Conservation (phyloP, 2,329 filamentous ascomycete genomes). For the Fusarium sp. region DNA sequence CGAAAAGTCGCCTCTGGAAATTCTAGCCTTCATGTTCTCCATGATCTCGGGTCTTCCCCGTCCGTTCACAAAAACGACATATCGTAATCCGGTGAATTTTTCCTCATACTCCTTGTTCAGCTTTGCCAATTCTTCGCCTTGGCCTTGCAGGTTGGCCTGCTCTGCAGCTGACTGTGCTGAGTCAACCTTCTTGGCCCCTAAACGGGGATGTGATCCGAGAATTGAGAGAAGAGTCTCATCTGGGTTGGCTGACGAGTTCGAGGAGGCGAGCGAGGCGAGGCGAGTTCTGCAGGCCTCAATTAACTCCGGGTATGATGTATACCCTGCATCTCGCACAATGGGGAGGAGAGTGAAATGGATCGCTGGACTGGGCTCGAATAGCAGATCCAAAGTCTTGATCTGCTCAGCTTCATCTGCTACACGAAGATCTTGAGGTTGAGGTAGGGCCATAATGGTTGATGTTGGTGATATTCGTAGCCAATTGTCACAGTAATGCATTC, state of each 20-base stretch:
- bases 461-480: not conserved
- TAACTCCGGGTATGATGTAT: slow-evolving; percentile 73
- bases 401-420: slow-evolving; percentile 64
- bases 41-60: slow-evolving; percentile 78
- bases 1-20: slow-evolving; percentile 71
- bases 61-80: slow-evolving; percentile 93
- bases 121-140: slow-evolving; percentile 66
- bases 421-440: slow-evolving; percentile 64
- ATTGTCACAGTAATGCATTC: not conserved
- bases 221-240: slow-evolving; percentile 71
- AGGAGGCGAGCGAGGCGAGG: slow-evolving; percentile 67
- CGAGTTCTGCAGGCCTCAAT: slow-evolving; percentile 72
- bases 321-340: slow-evolving; percentile 64
- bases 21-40: slow-evolving; percentile 80
- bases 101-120: slow-evolving; percentile 83
- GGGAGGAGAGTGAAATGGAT: slow-evolving; percentile 78
- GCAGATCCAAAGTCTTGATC: slow-evolving; percentile 71
- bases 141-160: slow-evolving; percentile 77
- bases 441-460: slow-evolving; percentile 54
- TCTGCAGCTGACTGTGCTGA: slow-evolving; percentile 83
- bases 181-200: slow-evolving; percentile 84
- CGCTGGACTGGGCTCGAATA: slow-evolving; percentile 84
- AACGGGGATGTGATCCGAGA: slow-evolving; percentile 81
- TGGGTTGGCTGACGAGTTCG: slow-evolving; percentile 57
- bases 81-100: slow-evolving; percentile 83